Conservation (phyloP, 495 filamentous ascomycete genomes). For the Immersiella caudata region DNA sequence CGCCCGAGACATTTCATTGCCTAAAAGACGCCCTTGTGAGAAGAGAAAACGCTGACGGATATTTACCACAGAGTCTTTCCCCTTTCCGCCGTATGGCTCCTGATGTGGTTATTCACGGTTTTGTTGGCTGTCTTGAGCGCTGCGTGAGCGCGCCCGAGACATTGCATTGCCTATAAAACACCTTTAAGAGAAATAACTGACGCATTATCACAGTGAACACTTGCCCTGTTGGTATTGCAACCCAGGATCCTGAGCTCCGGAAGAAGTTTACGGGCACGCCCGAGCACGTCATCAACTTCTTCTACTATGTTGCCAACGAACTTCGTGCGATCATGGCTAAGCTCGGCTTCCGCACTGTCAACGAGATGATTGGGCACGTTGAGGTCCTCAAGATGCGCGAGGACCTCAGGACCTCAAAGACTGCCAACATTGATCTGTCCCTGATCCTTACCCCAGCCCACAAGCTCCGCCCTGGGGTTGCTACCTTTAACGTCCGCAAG, state of each 20-base stretch:
- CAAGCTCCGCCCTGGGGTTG: constrained; percentile 92
- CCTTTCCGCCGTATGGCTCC: too few relatives aligned
- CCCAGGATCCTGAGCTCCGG: constrained; percentile 91
- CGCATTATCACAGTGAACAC: constrained; percentile 64
- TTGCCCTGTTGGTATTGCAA: constrained; percentile 96
- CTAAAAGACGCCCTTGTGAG: too few relatives aligned
- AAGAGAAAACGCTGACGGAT: too few relatives aligned
- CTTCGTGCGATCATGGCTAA: constrained; percentile 98
- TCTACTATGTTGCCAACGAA: constrained; percentile 98
- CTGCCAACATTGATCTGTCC: constrained; percentile 89
- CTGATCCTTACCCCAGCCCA: constrained; percentile 96
- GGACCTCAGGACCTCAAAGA: constrained; percentile 86
- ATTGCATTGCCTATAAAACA: too few relatives aligned
- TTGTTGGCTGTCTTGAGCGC: too few relatives aligned
- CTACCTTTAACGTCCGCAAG: constrained; percentile 98
- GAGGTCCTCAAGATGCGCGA: constrained; percentile 87
- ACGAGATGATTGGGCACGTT: constrained; percentile 97
- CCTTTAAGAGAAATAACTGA: constrained; percentile 28
- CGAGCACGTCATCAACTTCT: constrained; percentile 99
- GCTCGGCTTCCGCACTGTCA: constrained; percentile 91
- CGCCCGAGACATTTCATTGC: too few relatives aligned
- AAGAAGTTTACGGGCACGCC: constrained; percentile 95
- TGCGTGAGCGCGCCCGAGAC: too few relatives aligned
- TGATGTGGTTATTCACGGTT: too few relatives aligned
- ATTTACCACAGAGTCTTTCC: too few relatives aligned